A percentile compares a stretch with the other conserved stretches of the same genome.
Evolutionary conservation across 2,329 filamentous ascomycete genomes (phyloP).

Genomic region (Aspergillus sp.): DNA sequence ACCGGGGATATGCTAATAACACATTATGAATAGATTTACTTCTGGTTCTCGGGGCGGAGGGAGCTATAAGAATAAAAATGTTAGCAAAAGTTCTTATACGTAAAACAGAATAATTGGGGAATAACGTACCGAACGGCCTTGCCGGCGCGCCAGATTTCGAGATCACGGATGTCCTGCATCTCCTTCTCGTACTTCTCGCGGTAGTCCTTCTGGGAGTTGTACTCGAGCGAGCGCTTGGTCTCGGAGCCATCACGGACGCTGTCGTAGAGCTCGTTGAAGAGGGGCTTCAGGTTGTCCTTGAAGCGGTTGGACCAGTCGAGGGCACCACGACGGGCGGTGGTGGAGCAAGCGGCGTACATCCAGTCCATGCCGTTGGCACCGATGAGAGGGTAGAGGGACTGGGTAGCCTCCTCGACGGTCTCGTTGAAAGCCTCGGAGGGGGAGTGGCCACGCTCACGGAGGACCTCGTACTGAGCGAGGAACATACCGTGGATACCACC

Average conservation of each 20-base stretch:
- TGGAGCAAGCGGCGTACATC: slow-evolving; percentile 99
- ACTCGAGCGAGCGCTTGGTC: slow-evolving; percentile 95
- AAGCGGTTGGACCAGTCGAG: slow-evolving; percentile 98
- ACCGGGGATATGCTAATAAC: background rate
- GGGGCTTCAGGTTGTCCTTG: slow-evolving; percentile 97
- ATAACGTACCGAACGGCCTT: slow-evolving; percentile 87
- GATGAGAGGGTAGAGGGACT: slow-evolving; percentile 96
- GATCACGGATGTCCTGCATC: slow-evolving; percentile 95
- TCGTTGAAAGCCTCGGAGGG: slow-evolving; percentile 99
- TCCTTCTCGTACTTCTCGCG: slow-evolving; percentile 95
- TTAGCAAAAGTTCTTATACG: too few relatives aligned
- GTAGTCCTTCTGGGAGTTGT: slow-evolving; percentile 95
- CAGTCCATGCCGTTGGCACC: slow-evolving; percentile 99
- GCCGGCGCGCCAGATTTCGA: slow-evolving; percentile 99
- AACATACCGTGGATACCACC: slow-evolving; percentile 99
- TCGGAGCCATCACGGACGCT: slow-evolving; percentile 87
- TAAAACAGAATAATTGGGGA: too few relatives aligned
- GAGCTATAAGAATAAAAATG: slow-evolving; percentile 50
- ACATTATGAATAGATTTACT: slow-evolving; percentile 53
- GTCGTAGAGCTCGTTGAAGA: slow-evolving; percentile 97
- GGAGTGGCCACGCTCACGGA: slow-evolving; percentile 96
- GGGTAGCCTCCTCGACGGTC: slow-evolving; percentile 99
- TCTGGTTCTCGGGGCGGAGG: slow-evolving; percentile 84
- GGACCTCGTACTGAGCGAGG: slow-evolving; percentile 99
- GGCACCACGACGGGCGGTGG: slow-evolving; percentile 94